Evolutionary conservation across 2,329 filamentous ascomycete species (phyloP).

Genomic region (Clonostachys rosea): DNA sequence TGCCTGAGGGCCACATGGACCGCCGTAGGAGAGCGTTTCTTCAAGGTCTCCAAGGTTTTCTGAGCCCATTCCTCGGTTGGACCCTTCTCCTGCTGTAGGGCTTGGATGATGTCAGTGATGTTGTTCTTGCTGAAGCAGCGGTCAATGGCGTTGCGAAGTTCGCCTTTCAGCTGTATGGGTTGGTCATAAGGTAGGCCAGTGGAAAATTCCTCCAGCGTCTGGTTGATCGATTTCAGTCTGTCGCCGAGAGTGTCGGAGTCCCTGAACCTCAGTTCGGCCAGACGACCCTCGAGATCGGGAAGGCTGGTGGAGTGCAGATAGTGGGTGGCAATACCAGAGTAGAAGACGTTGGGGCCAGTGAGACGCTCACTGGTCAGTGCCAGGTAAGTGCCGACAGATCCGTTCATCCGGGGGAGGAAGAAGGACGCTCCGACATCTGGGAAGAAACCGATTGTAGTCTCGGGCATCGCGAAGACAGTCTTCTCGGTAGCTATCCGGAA

Average conservation of each 20-base stretch:
- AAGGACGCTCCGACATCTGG: constrained; percentile 96
- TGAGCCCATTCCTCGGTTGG: constrained; percentile 70
- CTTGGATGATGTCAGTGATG: constrained; percentile 65
- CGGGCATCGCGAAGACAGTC: constrained; percentile 96
- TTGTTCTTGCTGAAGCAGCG: constrained; percentile 68
- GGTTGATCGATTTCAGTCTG: constrained; percentile 70
- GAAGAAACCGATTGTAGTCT: constrained; percentile 98
- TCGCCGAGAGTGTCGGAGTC: constrained; percentile 64
- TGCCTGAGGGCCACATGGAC: constrained; percentile 81
- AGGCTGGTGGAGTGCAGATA: constrained; percentile 91
- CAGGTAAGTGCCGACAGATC: constrained; percentile 83
- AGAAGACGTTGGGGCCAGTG: constrained; percentile 80
- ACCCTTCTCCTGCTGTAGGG: constrained; percentile 51
- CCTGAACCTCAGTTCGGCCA: constrained; percentile 84
- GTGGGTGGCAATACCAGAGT: constrained; percentile 89
- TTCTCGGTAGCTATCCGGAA: constrained; percentile 95
- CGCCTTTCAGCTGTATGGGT: constrained; percentile 62
- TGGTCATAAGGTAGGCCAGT: constrained; percentile 78
- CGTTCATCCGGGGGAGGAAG: constrained; percentile 88
- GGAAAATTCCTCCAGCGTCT: constrained; percentile 86
- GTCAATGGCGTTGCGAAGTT: constrained; percentile 77
- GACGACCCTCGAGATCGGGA: constrained; percentile 73
- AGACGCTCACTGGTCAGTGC: constrained; percentile 85
- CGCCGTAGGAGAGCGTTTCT: constrained; percentile 77
- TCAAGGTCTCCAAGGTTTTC: constrained; percentile 70